phyloP scores from a whole-genome alignment of 805 yeast species.

The Ogataea populi-albae region DNA sequence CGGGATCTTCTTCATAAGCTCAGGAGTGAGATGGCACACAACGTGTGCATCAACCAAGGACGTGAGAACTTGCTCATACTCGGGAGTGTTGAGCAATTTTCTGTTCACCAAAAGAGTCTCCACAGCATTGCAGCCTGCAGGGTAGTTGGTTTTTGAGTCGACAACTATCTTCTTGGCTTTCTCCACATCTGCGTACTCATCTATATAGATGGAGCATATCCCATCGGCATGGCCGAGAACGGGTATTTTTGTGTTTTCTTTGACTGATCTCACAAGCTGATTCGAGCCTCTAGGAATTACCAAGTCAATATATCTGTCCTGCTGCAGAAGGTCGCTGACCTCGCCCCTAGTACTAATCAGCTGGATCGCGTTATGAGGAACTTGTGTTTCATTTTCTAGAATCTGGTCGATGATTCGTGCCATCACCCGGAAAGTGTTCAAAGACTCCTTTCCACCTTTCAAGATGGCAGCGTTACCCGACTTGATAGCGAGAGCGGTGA shows the following conservation, averaged over 20 bases:
- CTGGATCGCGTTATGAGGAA: constrained; percentile 82
- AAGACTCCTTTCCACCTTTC: constrained; percentile 95
- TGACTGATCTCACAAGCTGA: constrained; percentile 81
- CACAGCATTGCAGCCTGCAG: constrained; percentile 98
- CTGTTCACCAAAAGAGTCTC: constrained; percentile 76
- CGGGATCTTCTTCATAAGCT: constrained; percentile 37
- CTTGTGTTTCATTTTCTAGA: constrained; percentile 54
- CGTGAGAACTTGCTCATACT: constrained; percentile 19
- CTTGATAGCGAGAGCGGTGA: constrained; percentile 91
- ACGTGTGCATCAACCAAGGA: constrained; percentile 64
- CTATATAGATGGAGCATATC: constrained; percentile 84
- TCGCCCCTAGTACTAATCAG: constrained; percentile 86
- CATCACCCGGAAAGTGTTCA: constrained; percentile 79
- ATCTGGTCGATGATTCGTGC: constrained; percentile 65
- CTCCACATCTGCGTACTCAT: constrained; percentile 67
- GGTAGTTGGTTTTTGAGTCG: constrained; percentile 93
- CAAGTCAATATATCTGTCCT: constrained; percentile 87
- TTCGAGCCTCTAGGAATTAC: constrained; percentile 99
- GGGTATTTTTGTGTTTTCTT: constrained; percentile 87
- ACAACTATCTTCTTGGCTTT: constrained; percentile 75
- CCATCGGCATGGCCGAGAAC: constrained; percentile 99
- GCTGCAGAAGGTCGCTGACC: constrained; percentile 77
- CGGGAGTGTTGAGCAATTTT: constrained; percentile 27
- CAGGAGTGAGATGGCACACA: constrained; percentile 62
- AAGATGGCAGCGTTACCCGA: constrained; percentile 96